Evolutionary conservation across 148 eudicot species (phyloP).

Genomic region (Chenopodium album): DNA sequence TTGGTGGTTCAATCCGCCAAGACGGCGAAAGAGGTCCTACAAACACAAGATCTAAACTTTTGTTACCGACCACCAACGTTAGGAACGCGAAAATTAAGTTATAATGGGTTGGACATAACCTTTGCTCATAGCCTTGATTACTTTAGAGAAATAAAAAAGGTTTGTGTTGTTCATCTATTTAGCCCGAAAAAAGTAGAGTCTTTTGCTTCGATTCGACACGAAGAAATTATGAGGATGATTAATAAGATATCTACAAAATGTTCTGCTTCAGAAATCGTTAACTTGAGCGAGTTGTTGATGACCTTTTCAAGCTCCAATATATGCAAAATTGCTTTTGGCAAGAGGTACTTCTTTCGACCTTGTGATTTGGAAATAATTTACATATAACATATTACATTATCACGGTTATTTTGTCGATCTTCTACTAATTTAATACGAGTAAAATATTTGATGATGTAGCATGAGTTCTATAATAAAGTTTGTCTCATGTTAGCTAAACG

Average conservation of each 20-base stretch:
- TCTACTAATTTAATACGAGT: no score
- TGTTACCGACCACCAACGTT: conserved; percentile 24
- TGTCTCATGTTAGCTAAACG: no score
- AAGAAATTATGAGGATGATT: conserved; percentile 3
- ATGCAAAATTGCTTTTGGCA: conserved; percentile 11
- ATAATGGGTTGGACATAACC: conserved; percentile 4
- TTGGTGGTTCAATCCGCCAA: conserved; percentile 28
- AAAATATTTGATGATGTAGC: no score
- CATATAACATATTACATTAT: not conserved
- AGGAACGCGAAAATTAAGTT: conserved; percentile 16
- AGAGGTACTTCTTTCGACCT: not conserved
- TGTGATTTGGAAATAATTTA: no score
- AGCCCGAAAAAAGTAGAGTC: not conserved
- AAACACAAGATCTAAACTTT: conserved; percentile 30
- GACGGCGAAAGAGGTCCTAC: conserved; percentile 22
- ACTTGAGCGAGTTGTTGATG: not conserved
- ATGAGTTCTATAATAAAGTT: no score
- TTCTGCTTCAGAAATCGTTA: not conserved
- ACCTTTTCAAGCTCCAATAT: conserved; percentile 3
- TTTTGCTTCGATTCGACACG: not conserved
- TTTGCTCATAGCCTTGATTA: not conserved
- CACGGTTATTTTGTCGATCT: no score
- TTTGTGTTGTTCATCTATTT: conserved; percentile 12
- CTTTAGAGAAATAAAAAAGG: conserved; percentile 6
- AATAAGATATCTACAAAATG: not conserved